A percentile compares a stretch with the other conserved stretches of the same genome.
These are phyloP conservation scores for Talaromyces stipitatus DNA, from an alignment of 495 filamentous ascomycete genomes.

Conservation along the genomic window DNA sequence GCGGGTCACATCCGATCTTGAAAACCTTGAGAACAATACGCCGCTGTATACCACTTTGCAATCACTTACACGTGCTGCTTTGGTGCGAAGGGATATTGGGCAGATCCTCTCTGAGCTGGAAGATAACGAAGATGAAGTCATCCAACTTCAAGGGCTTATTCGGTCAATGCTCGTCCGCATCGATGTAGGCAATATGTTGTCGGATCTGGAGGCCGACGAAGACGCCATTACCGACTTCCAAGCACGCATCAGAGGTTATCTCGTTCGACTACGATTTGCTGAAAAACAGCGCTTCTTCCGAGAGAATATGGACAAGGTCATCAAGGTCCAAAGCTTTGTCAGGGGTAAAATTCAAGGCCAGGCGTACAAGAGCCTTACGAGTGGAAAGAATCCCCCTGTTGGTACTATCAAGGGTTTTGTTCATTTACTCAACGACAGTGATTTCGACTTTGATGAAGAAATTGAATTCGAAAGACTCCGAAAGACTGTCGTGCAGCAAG, in stretches of 20 bases:
- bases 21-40: slow-evolving; percentile 52
- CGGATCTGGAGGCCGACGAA: slow-evolving; percentile 74
- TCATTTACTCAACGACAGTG: slow-evolving; percentile 93
- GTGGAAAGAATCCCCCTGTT: slow-evolving; percentile 95
- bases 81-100: slow-evolving; percentile 65
- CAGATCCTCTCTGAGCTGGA: slow-evolving; percentile 67
- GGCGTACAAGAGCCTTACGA: slow-evolving; percentile 92
- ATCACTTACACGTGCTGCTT: slow-evolving; percentile 63
- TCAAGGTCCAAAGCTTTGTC: slow-evolving; percentile 97
- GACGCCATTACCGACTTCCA: slow-evolving; percentile 67
- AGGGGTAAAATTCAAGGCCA: slow-evolving; percentile 90
- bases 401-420: slow-evolving; percentile 96
- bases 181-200: slow-evolving; percentile 59
- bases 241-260: slow-evolving; percentile 59
- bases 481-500: slow-evolving; percentile 93
- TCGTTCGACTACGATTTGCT: slow-evolving; percentile 67
- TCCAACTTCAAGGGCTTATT: slow-evolving; percentile 62
- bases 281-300: slow-evolving; percentile 84
- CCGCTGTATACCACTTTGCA: slow-evolving; percentile 59
- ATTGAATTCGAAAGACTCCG: slow-evolving; percentile 89
- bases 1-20: slow-evolving; percentile 35
- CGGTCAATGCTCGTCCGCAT: slow-evolving; percentile 73
- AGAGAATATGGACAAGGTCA: slow-evolving; percentile 96
- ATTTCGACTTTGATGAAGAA: slow-evolving; percentile 98
- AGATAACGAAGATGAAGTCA: slow-evolving; percentile 65